Evolutionary conservation across 306 rosid genomes (phyloP).

Genomic region (Rubus idaeus): DNA sequence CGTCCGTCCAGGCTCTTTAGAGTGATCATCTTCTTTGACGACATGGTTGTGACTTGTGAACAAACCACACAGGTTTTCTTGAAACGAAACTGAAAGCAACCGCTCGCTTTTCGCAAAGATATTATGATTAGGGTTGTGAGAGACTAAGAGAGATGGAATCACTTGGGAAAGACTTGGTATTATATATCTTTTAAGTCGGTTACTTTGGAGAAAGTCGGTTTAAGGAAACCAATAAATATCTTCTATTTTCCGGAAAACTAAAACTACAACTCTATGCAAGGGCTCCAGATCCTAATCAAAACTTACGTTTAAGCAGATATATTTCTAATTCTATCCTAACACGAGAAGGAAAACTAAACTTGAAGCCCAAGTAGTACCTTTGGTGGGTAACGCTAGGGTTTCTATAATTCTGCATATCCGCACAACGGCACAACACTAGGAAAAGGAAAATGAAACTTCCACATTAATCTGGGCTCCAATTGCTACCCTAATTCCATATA

Average conservation of each 20-base stretch:
- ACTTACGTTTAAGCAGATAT: no score
- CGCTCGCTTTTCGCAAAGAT: neutral
- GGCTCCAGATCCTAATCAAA: neutral
- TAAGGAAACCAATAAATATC: neutral
- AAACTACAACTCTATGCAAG: neutral
- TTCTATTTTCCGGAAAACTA: no score
- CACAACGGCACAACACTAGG: no score
- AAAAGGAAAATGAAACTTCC: no score
- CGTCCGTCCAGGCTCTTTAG: conserved; percentile 8
- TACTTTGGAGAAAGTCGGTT: neutral
- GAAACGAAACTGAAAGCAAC: neutral
- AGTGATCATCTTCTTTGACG: neutral
- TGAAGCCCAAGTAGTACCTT: no score
- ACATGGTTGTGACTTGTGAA: neutral
- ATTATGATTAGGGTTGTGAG: neutral
- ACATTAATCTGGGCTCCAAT: no score
- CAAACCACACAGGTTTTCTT: neutral
- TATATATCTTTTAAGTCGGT: neutral
- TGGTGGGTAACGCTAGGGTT: no score
- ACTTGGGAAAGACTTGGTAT: neutral
- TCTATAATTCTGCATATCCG: no score
- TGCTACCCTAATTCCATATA: neutral
- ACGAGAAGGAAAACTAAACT: no score
- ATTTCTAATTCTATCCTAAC: no score
- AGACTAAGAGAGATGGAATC: neutral